Base-by-base conservation (phyloP, 2,329 filamentous ascomycete genomes). In the Pezicula carpinea region DNA sequence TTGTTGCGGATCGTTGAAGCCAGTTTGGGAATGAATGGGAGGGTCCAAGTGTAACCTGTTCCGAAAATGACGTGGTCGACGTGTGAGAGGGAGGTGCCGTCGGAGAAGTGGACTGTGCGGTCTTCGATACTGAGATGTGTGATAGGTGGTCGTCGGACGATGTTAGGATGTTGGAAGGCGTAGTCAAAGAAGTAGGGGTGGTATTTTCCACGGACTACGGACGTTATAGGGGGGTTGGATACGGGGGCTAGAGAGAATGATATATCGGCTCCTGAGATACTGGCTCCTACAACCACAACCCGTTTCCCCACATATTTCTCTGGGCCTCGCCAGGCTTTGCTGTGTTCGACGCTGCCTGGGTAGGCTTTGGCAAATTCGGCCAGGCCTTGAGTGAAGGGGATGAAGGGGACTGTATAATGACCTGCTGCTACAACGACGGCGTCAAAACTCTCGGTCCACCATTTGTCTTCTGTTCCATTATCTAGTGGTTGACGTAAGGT, bases 241-340 rank as follows among this genome's bases (percentile, higher is more conserved):
- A 69, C 64, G 11, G 67, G 65, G 13, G 73, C 62, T 2, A 82
- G 66, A 44, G 79, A 75, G 47, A 75, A 72, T 2, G 76, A 72
- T 11, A 82, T 82, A 55, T 86, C 83, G 22, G 79, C 75, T 0
- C 77, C 81, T 0, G 81, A 85, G 3, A 85, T 80, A 1, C 78
- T 83, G 1, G 78, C 81, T 3, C 82, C 82, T 1, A 86, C 78
- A 0, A 82, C 72, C 0, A 85, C 67, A 0, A 85, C 58, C 50
- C 57, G 48, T 47, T 83, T 81, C 21, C 69, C 72, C 1, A 60
- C 59, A 58, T 82, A 91, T 2, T 69, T 61, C 13, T 80, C 74
- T 0, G 87, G 77, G 0, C 69, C 74, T 6, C 87, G 78, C 59
- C 88, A 93, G 51, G 79, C 79, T 63, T 91, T 93, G 1, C 87